Conservation (phyloP, 345 rosid species). For the Eucalyptus dawsonii region DNA sequence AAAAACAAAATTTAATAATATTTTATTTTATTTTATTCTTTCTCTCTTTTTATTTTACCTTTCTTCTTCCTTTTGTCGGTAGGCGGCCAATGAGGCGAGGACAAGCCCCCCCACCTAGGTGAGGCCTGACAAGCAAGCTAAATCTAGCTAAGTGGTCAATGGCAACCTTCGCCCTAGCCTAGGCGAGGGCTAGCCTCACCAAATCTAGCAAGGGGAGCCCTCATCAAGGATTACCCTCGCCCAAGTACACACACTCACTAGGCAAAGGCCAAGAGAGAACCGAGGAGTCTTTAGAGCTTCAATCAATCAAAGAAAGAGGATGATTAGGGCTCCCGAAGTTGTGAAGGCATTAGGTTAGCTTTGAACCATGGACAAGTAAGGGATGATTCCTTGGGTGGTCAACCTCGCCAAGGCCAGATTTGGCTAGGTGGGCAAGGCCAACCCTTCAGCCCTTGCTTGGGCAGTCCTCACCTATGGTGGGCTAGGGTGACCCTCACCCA, state of each 20-base stretch:
- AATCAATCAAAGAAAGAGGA: too few species aligned
- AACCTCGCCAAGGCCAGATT: rapidly evolving
- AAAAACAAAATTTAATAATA: too few species aligned
- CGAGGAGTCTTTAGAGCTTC: not conserved
- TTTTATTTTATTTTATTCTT: too few species aligned
- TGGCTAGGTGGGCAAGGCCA: not conserved
- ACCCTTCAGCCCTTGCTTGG: rapidly evolving
- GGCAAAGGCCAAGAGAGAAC: not conserved
- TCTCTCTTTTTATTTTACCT: too few species aligned
- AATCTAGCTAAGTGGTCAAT: rapidly evolving
- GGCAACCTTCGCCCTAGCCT: rapidly evolving
- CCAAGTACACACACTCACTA: not conserved
- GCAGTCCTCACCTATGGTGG: rapidly evolving
- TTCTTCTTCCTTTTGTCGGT: not conserved
- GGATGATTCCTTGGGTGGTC: not conserved
- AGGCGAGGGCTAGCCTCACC: rapidly evolving
- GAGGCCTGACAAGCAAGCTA: not conserved
- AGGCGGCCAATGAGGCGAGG: not conserved
- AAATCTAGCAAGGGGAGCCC: not conserved
- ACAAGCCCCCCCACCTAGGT: not conserved
- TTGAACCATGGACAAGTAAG: not conserved
- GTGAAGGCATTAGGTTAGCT: rapidly evolving
- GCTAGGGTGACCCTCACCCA: not conserved
- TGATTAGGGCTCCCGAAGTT: rapidly evolving
- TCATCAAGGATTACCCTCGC: rapidly evolving